Conservation (phyloP, 257 asterid genomes). For the Solanum virginianum region DNA sequence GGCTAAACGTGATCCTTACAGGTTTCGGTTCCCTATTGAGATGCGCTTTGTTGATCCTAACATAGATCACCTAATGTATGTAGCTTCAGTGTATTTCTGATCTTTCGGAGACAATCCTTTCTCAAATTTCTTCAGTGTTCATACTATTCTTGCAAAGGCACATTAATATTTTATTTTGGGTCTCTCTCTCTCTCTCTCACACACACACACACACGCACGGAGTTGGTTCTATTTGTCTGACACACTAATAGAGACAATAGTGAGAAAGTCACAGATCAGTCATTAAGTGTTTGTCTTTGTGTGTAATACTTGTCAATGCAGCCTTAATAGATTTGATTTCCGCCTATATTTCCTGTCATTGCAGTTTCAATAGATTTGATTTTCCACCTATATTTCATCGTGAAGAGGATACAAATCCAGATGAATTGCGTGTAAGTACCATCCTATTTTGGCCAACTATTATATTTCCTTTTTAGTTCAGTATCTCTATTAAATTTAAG, state of each 20-base stretch:
- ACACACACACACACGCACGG: background rate
- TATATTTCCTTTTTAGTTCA: background rate
- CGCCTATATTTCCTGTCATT: slow-evolving; percentile 6
- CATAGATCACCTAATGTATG: slow-evolving; percentile 86
- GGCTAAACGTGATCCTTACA: slow-evolving; percentile 94
- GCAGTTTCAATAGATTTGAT: slow-evolving; percentile 84
- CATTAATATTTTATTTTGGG: background rate
- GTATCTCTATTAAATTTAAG: background rate
- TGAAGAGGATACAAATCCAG: slow-evolving; percentile 68
- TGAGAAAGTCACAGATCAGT: background rate
- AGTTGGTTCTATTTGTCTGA: background rate
- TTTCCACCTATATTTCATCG: slow-evolving; percentile 94
- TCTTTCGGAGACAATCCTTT: background rate
- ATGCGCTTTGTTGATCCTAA: slow-evolving; percentile 87
- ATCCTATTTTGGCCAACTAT: background rate
- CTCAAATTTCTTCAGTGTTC: background rate
- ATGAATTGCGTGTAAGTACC: slow-evolving; percentile 84
- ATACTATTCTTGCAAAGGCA: background rate
- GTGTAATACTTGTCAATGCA: slow-evolving; percentile 29
- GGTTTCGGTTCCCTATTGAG: slow-evolving; percentile 93
- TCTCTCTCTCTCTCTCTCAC: background rate
- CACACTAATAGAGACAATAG: background rate
- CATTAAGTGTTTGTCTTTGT: background rate
- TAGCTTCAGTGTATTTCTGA: background rate
- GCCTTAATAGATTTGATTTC: slow-evolving; percentile 71